These are phyloP conservation scores for Pseudoturritis turrita DNA, from an alignment of 345 rosid genomes.

Conservation along the genomic window DNA sequence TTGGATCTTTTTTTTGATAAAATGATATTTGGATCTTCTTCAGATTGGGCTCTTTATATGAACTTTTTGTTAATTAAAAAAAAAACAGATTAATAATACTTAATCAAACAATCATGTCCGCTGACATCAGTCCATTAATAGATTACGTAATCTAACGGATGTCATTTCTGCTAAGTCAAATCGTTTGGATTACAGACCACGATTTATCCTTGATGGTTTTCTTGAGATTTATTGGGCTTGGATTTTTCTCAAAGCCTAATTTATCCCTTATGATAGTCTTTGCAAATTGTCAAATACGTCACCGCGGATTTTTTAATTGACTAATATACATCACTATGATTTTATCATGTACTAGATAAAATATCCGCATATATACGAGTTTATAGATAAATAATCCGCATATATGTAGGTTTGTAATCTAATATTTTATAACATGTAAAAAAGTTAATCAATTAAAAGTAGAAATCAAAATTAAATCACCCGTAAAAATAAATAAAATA, in stretches of 20 bases:
- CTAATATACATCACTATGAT: not conserved
- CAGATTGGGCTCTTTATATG: not conserved
- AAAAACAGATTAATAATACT: not conserved
- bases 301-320: not conserved
- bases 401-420: no score
- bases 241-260: not conserved
- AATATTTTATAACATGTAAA: no score
- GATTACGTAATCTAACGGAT: constrained; percentile 20
- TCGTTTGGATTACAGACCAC: not conserved
- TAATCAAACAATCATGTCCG: constrained; percentile 12
- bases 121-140: constrained; percentile 13
- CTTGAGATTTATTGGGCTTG: not conserved
- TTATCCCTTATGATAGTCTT: not conserved
- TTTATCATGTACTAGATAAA: no score
- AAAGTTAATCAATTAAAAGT: no score
- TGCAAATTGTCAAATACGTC: not conserved
- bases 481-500: no score
- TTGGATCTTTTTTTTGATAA: no score
- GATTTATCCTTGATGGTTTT: not conserved
- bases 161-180: constrained; percentile 6
- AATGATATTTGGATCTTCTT: no score
- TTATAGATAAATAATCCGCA: no score
- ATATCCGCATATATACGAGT: no score
- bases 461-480: no score
- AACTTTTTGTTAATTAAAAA: not conserved